Evolutionary conservation across 306 rosid genomes (phyloP).

Genomic region (Arachis stenosperma): DNA sequence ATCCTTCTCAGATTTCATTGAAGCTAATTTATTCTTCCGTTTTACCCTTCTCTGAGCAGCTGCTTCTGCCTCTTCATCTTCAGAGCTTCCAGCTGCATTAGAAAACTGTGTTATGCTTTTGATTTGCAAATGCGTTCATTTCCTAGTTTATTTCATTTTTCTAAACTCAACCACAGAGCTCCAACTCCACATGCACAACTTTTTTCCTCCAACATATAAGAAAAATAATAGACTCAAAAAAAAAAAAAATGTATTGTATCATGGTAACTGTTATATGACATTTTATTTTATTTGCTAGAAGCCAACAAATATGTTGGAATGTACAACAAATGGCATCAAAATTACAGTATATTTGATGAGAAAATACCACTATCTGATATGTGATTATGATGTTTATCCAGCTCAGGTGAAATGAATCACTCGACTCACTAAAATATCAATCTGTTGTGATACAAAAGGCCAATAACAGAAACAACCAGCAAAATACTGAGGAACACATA

Average conservation of each 20-base stretch:
- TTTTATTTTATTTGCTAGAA: too few species aligned
- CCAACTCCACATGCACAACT: not conserved
- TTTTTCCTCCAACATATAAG: conserved; percentile 15
- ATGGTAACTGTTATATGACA: not conserved
- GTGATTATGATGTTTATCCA: conserved; percentile 18
- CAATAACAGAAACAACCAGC: too few species aligned
- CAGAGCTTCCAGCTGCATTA: conserved; percentile 61
- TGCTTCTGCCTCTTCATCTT: conserved; percentile 62
- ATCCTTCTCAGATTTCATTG: conserved; percentile 58
- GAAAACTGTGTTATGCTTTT: conserved; percentile 32
- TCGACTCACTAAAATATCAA: conserved; percentile 25
- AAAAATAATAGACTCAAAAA: not conserved
- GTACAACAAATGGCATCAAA: conserved; percentile 4
- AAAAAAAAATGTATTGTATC: not conserved
- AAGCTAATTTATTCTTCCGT: conserved; percentile 43
- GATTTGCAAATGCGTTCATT: not conserved
- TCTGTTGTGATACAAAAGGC: not conserved
- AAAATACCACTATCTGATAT: conserved; percentile 26
- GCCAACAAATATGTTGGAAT: too few species aligned
- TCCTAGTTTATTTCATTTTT: not conserved
- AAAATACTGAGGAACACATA: too few species aligned
- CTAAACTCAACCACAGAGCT: not conserved
- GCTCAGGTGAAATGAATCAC: not conserved
- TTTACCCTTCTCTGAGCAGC: conserved; percentile 46
- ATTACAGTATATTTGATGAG: not conserved